Percentiles rank a stretch among this genome's conserved stretches.
Evolutionary conservation across 2,329 filamentous ascomycete species (phyloP).

Genomic region (Trichoderma asperellum): DNA sequence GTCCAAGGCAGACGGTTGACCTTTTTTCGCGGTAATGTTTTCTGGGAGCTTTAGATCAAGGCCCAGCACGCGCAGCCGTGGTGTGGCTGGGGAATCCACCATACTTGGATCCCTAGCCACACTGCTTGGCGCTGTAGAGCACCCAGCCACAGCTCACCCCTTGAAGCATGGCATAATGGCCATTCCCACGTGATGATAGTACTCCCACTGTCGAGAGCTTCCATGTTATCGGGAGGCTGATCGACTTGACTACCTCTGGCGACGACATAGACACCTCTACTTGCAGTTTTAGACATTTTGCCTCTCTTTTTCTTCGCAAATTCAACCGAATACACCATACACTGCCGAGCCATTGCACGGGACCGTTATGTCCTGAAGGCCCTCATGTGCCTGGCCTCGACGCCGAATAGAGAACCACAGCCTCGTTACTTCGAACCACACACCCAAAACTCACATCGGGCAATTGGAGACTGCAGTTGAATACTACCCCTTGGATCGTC

Average conservation of each 20-base stretch:
- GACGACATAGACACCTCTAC: neutral
- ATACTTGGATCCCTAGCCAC: neutral
- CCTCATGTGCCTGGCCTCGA: constrained; percentile 3
- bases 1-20: constrained; percentile 19
- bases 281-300: neutral
- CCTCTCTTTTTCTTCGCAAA: neutral
- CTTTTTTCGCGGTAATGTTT: constrained; percentile 30
- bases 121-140: neutral
- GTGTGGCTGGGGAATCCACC: constrained; percentile 22
- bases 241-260: neutral
- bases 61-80: constrained; percentile 27
- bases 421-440: neutral
- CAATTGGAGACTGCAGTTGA: constrained; percentile 2
- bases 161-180: neutral
- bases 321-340: neutral
- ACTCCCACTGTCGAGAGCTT: constrained; percentile 14
- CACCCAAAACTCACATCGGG: neutral
- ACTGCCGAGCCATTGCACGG: neutral
- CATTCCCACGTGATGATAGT: constrained; percentile 26
- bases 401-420: constrained; percentile 13
- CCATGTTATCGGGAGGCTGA: constrained; percentile 11
- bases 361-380: constrained; percentile 24
- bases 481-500: neutral
- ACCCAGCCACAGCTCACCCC: constrained; percentile 6
- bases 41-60: constrained; percentile 20